These are phyloP conservation scores for Penicillium riverlandense DNA, from an alignment of 495 filamentous ascomycete species.

Conservation along the genomic window DNA sequence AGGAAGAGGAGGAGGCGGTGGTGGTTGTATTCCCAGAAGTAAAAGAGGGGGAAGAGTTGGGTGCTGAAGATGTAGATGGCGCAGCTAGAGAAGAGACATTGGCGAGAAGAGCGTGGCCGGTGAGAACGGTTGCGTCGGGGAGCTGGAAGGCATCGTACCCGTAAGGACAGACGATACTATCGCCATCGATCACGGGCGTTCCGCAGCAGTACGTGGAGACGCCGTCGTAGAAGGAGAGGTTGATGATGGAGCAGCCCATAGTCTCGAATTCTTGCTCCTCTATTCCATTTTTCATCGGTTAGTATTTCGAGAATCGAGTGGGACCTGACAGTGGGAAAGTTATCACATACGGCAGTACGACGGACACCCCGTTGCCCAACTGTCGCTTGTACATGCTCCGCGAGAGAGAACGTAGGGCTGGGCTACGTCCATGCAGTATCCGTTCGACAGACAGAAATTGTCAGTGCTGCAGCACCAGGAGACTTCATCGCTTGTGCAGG, in stretches of 20 bases:
- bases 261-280: not conserved
- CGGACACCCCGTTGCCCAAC: slow-evolving; percentile 11
- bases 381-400: slow-evolving; percentile 8
- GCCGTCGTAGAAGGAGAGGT: slow-evolving; percentile 8
- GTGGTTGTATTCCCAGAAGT: slow-evolving; percentile 3
- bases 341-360: slow-evolving; percentile 9
- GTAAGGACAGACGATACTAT: slow-evolving; percentile 11
- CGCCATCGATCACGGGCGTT: slow-evolving; percentile 9
- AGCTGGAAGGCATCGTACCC: slow-evolving; percentile 14
- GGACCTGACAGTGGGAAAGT: too few species aligned
- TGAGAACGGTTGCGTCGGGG: slow-evolving; percentile 6
- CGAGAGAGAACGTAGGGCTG: slow-evolving; percentile 11
- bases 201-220: slow-evolving; percentile 25
- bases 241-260: slow-evolving; percentile 20
- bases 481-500: slow-evolving; percentile 9
- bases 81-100: slow-evolving; percentile 7
- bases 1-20: slow-evolving; percentile 18
- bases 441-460: slow-evolving; percentile 11
- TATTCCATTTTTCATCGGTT: too few species aligned
- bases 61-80: slow-evolving; percentile 4
- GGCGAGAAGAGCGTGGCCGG: slow-evolving; percentile 13
- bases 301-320: too few species aligned
- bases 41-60: slow-evolving; percentile 13
- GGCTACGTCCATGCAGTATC: slow-evolving; percentile 9
- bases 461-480: slow-evolving; percentile 7